These are phyloP conservation scores for Eutypella sp. DNA, from an alignment of 2,329 filamentous ascomycete genomes.

Conservation along the genomic window DNA sequence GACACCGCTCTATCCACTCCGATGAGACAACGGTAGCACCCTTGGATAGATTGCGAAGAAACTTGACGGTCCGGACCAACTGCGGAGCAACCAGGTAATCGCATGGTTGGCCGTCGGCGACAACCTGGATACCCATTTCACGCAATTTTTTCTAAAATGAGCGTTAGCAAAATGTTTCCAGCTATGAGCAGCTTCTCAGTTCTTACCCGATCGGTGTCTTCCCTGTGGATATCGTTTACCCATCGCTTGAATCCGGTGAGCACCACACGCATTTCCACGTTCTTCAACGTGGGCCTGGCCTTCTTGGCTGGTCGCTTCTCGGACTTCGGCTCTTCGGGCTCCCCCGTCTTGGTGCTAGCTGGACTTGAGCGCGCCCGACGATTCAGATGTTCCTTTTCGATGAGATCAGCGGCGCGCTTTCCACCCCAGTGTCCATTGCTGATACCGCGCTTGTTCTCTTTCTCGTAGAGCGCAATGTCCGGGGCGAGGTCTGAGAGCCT, in stretches of 20 bases:
- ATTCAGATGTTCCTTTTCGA: conserved; percentile 44
- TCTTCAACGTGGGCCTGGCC: conserved; percentile 56
- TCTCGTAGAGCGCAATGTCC: conserved; percentile 87
- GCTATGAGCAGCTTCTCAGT: conserved; percentile 2
- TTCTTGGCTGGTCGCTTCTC: conserved; percentile 56
- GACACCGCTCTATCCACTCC: conserved; percentile 71
- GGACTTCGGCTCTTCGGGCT: conserved; percentile 32
- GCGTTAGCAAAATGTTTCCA: conserved; percentile 10
- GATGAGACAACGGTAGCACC: conserved; percentile 74
- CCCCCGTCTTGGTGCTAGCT: conserved; percentile 13
- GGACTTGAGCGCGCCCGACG: conserved; percentile 36
- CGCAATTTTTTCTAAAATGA: conserved; percentile 67
- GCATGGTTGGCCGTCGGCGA: conserved; percentile 68
- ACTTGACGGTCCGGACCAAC: conserved; percentile 88
- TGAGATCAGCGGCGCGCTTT: conserved; percentile 54
- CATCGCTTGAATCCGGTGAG: conserved; percentile 82
- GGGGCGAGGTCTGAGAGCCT: conserved; percentile 71
- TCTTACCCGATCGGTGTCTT: conserved; percentile 76
- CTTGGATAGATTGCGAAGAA: conserved; percentile 78
- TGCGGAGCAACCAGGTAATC: conserved; percentile 84
- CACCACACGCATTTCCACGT: conserved; percentile 69
- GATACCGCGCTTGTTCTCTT: conserved; percentile 74
- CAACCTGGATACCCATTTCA: conserved; percentile 75
- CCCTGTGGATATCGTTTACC: conserved; percentile 66
- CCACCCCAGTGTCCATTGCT: conserved; percentile 55